phyloP scores from a whole-genome alignment of 352 stramenopile genomes.

The Peronospora farinosa region DNA sequence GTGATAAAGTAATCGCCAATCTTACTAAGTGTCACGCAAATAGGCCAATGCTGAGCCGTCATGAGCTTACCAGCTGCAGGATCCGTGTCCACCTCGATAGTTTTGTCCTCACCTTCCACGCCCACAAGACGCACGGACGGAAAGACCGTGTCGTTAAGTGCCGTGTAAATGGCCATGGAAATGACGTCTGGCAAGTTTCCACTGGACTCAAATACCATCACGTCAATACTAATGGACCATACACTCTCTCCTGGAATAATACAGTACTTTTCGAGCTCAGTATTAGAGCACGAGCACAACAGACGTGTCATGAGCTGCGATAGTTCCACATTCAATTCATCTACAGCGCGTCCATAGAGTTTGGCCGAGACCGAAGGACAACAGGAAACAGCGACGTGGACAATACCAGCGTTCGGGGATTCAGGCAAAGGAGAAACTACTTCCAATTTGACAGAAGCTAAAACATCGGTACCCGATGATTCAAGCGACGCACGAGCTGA shows the following conservation, averaged over 20 bases:
- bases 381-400: constrained; percentile 56
- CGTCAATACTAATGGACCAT: constrained; percentile 64
- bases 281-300: constrained; percentile 44
- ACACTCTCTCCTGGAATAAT: constrained; percentile 70
- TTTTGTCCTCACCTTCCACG: constrained; percentile 69
- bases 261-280: constrained; percentile 53
- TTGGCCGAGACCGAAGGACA: constrained; percentile 72
- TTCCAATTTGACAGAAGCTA: constrained; percentile 77
- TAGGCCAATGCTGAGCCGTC: constrained; percentile 47
- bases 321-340: constrained; percentile 75
- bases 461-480: constrained; percentile 58
- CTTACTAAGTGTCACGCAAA: constrained; percentile 74
- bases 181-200: constrained; percentile 72
- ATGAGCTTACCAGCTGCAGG: constrained; percentile 53
- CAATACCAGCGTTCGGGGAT: constrained; percentile 42
- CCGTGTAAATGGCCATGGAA: constrained; percentile 72
- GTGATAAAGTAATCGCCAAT: constrained; percentile 62
- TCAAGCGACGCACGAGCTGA: constrained; percentile 66
- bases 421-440: constrained; percentile 43
- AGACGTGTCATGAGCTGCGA: constrained; percentile 72
- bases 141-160: constrained; percentile 76
- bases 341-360: constrained; percentile 54
- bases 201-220: constrained; percentile 75
- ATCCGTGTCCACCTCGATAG: constrained; percentile 71
- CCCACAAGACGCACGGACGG: constrained; percentile 58